phyloP scores from a whole-genome alignment of 2,329 filamentous ascomycete genomes.

The Blumeria hordei region DNA sequence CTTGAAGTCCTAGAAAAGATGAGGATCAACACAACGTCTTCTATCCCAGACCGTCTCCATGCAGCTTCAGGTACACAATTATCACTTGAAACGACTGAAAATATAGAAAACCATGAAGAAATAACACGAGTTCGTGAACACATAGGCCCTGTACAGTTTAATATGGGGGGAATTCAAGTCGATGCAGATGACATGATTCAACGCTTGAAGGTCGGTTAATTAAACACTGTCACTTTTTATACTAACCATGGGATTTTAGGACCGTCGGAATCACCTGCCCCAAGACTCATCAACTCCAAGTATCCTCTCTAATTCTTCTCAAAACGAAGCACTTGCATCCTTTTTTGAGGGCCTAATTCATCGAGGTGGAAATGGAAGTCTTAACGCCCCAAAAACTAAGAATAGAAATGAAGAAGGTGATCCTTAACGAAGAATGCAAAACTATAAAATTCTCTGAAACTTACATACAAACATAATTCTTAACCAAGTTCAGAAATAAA shows the following conservation, averaged over 20 bases:
- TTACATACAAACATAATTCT: no score
- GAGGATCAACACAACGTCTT: constrained; percentile 25
- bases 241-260: constrained; percentile 8
- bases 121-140: constrained; percentile 30
- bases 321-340: constrained; percentile 32
- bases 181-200: constrained; percentile 87
- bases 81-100: constrained; percentile 6
- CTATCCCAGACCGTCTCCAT: constrained; percentile 10
- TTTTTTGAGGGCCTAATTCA: constrained; percentile 36
- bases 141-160: constrained; percentile 88
- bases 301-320: constrained; percentile 15
- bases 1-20: constrained; percentile 46
- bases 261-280: constrained; percentile 14
- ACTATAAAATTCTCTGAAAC: no score
- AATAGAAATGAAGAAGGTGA: no score
- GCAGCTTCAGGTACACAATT: constrained; percentile 8
- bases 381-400: constrained; percentile 11
- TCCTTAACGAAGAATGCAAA: no score
- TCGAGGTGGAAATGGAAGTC: constrained; percentile 17
- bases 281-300: constrained; percentile 14
- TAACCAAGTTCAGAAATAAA: no score
- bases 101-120: constrained; percentile 8
- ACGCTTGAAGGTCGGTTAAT: constrained; percentile 43
- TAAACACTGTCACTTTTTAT: not conserved
- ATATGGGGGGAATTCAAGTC: constrained; percentile 92